Evolutionary conservation across 208 protist species (phyloP).

Genomic region (Plasmodiophora brassicae): DNA sequence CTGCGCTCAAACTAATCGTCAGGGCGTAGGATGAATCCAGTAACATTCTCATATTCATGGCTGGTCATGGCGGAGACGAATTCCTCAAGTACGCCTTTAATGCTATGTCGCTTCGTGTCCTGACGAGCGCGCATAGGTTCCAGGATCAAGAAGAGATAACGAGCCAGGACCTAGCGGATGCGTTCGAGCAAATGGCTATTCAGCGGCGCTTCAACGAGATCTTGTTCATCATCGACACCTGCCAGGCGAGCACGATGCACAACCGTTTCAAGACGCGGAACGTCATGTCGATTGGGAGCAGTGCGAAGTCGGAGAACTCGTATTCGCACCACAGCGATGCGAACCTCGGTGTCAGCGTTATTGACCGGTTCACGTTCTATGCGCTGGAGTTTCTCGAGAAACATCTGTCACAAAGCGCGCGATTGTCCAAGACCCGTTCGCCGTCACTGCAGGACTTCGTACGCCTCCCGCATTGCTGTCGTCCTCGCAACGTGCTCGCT

Average conservation of each 20-base stretch:
- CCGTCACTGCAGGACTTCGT: constrained; percentile 18
- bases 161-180: constrained; percentile 28
- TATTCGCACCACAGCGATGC: constrained; percentile 33
- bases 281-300: constrained; percentile 20
- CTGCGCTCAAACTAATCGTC: too few species aligned
- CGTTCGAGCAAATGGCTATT: constrained; percentile 18
- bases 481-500: too few species aligned
- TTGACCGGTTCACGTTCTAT: constrained; percentile 33
- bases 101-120: too few species aligned
- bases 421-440: not conserved
- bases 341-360: constrained; percentile 23
- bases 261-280: constrained; percentile 4
- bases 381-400: constrained; percentile 31
- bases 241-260: constrained; percentile 22
- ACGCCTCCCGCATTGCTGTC: too few species aligned
- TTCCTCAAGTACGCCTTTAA: constrained; percentile 85
- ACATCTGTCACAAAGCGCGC: not conserved
- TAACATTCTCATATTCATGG: constrained; percentile 92
- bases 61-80: constrained; percentile 86
- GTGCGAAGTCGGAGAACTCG: constrained; percentile 11
- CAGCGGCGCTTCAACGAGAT: constrained; percentile 34
- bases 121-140: constrained; percentile 66
- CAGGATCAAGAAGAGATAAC: constrained; percentile 63
- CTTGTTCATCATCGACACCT: constrained; percentile 33
- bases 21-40: constrained; percentile 62